phyloP scores from a whole-genome alignment of 441 rosid genomes.

The Croton laevigatus region DNA sequence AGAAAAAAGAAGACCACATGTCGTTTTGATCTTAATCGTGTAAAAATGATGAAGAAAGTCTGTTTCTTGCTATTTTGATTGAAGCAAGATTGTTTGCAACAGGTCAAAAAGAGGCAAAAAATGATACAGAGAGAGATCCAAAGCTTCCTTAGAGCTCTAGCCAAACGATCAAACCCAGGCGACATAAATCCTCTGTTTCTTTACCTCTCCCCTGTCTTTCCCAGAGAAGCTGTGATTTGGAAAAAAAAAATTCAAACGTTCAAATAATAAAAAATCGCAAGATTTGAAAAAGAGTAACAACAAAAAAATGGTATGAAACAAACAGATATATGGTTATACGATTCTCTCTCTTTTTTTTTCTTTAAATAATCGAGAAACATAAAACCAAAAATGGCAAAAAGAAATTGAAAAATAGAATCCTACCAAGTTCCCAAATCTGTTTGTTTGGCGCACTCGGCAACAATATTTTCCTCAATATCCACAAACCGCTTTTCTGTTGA shows the following conservation, averaged over 20 bases:
- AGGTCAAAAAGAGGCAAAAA: conserved; percentile 9
- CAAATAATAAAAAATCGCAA: neutral
- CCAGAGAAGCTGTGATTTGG: neutral
- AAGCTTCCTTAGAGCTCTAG: conserved; percentile 42
- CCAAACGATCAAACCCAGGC: conserved; percentile 30
- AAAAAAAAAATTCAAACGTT: neutral
- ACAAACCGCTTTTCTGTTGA: too few relatives aligned
- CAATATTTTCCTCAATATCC: too few relatives aligned
- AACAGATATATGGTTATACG: neutral
- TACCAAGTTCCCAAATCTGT: neutral
- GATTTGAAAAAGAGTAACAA: neutral
- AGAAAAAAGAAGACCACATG: conserved; percentile 10
- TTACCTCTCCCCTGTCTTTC: neutral
- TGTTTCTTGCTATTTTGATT: conserved; percentile 17
- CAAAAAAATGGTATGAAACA: neutral
- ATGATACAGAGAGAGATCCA: conserved; percentile 18
- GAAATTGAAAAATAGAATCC: neutral
- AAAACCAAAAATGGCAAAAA: neutral
- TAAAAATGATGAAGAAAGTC: conserved; percentile 12
- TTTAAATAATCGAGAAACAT: neutral
- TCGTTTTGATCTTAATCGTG: conserved; percentile 28
- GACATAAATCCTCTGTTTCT: conserved; percentile 37
- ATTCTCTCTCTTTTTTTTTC: neutral
- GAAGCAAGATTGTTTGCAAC: conserved; percentile 24
- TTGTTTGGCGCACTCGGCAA: too few relatives aligned